Percentiles rank a stretch among this genome's conserved stretches.
Conservation (phyloP, 163 green algal genomes). For the Dunaliella salina region DNA sequence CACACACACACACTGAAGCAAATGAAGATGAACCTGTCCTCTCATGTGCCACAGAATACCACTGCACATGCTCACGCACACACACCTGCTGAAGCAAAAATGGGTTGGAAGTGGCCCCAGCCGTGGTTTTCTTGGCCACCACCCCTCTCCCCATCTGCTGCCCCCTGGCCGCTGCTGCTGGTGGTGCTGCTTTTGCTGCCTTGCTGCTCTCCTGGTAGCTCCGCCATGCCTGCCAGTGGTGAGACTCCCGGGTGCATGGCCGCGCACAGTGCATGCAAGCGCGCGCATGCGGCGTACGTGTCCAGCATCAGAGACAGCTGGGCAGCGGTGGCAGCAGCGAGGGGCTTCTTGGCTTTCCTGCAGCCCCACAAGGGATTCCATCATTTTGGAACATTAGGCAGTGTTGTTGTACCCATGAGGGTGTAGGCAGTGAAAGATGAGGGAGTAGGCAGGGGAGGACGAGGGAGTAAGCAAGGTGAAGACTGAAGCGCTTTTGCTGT, state of each 20-base stretch:
- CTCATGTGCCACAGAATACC: too few relatives aligned
- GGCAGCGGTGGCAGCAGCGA: not conserved
- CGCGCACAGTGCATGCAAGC: slow-evolving; percentile 1
- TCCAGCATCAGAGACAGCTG: slow-evolving; percentile 20
- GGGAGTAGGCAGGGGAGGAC: too few relatives aligned
- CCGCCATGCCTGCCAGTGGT: not conserved
- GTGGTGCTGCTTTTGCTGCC: not conserved
- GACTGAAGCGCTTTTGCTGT: too few relatives aligned
- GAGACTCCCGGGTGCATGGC: slow-evolving; percentile 18
- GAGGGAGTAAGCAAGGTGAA: too few relatives aligned
- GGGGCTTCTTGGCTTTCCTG: not conserved
- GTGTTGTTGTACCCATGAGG: too few relatives aligned
- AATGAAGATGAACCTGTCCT: too few relatives aligned
- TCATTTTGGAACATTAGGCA: too few relatives aligned
- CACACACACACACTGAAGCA: not conserved
- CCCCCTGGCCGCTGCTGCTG: not conserved
- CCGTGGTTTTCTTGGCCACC: not conserved
- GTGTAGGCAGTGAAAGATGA: too few relatives aligned
- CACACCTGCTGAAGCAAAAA: not conserved
- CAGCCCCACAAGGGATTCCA: too few relatives aligned
- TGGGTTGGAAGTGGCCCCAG: not conserved
- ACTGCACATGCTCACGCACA: not conserved
- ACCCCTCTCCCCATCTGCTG: not conserved
- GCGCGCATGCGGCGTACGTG: slow-evolving; percentile 11
- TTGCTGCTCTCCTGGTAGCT: not conserved